phyloP scores from a whole-genome alignment of 2,329 filamentous ascomycete genomes.

The Corniculantispora saksenae region DNA sequence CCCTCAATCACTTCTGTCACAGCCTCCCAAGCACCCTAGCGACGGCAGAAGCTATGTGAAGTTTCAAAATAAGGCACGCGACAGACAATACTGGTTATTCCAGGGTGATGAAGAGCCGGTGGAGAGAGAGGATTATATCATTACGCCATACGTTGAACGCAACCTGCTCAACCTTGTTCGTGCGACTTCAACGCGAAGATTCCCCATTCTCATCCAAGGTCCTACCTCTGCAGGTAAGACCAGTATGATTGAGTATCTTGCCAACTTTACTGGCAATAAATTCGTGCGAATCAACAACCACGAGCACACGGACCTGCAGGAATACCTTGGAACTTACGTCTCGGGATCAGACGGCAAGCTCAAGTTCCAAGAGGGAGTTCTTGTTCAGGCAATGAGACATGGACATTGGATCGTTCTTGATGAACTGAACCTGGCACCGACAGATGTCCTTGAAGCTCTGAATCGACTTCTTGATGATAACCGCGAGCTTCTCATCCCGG shows the following conservation, averaged over 20 bases:
- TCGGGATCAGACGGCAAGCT: constrained; percentile 83
- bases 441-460: constrained; percentile 92
- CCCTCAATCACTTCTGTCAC: constrained; percentile 71
- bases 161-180: constrained; percentile 94
- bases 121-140: constrained; percentile 87
- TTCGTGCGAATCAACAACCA: constrained; percentile 99
- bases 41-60: constrained; percentile 79
- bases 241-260: constrained; percentile 98
- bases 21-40: constrained; percentile 73
- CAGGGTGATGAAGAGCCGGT: constrained; percentile 66
- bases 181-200: constrained; percentile 86
- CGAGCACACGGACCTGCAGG: constrained; percentile 96
- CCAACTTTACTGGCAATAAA: constrained; percentile 93
- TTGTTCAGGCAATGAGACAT: constrained; percentile 88
- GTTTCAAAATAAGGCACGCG: constrained; percentile 65
- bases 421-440: constrained; percentile 94
- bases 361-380: constrained; percentile 86
- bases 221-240: constrained; percentile 98
- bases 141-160: constrained; percentile 90
- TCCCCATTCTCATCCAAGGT: constrained; percentile 92
- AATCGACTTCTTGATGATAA: constrained; percentile 97
- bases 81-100: constrained; percentile 85
- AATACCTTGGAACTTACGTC: constrained; percentile 93
- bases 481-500: constrained; percentile 88
- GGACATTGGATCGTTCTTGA: constrained; percentile 98